A percentile compares a stretch with the other conserved stretches of the same genome.
Conservation (phyloP, 2,329 filamentous ascomycete genomes). For the Exophiala spinifera region DNA sequence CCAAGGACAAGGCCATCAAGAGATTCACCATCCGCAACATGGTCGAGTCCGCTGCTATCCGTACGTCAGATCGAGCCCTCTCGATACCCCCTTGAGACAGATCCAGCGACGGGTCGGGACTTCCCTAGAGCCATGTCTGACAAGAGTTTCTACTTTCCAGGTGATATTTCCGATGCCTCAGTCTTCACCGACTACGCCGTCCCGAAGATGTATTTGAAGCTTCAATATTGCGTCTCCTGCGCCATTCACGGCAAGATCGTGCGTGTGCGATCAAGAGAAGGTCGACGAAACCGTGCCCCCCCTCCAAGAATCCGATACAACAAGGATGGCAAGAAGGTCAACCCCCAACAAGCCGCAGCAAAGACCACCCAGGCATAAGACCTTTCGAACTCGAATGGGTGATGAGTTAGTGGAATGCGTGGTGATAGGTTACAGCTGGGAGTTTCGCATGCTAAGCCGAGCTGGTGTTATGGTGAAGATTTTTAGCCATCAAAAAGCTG, state of each 20-base stretch:
- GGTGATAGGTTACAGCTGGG: background rate
- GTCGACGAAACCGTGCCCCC: conserved; percentile 97
- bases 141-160: conserved; percentile 48
- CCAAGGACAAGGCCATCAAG: conserved; percentile 99
- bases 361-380: conserved; percentile 52
- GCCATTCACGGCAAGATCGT: conserved; percentile 99
- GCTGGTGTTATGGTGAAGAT: background rate
- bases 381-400: background rate
- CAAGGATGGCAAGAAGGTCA: conserved; percentile 99
- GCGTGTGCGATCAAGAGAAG: conserved; percentile 95
- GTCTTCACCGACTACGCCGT: conserved; percentile 99
- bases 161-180: conserved; percentile 99
- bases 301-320: conserved; percentile 98
- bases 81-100: background rate
- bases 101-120: no score
- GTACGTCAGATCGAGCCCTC: conserved; percentile 62
- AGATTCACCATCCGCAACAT: conserved; percentile 99
- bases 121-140: background rate
- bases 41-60: conserved; percentile 99
- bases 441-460: background rate
- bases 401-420: background rate
- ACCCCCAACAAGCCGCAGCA: conserved; percentile 68
- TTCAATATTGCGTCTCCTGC: conserved; percentile 99
- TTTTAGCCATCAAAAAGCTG: background rate
- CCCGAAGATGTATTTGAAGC: conserved; percentile 99